A percentile compares a stretch with the other conserved stretches of the same genome.
phyloP scores from a whole-genome alignment of 2,329 filamentous ascomycete genomes.

The Paraconiothyrium sp. region DNA sequence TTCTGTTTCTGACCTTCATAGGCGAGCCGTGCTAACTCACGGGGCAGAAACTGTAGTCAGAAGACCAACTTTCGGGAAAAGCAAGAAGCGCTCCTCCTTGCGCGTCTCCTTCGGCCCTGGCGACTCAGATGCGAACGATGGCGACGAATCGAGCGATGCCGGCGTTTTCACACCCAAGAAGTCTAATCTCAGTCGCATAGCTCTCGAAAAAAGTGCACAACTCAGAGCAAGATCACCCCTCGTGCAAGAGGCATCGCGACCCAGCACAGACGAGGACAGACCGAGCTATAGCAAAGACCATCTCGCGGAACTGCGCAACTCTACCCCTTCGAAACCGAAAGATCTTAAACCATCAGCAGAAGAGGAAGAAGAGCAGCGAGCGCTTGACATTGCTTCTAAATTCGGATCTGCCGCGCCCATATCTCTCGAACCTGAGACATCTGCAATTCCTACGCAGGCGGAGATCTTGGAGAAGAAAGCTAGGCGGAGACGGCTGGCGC shows the following conservation, averaged over 20 bases:
- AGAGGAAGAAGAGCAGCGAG: constrained; percentile 57
- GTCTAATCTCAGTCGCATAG: constrained; percentile 68
- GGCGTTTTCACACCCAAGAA: constrained; percentile 71
- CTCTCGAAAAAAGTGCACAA: constrained; percentile 72
- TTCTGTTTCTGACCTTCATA: constrained; percentile 43
- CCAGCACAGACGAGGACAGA: constrained; percentile 66
- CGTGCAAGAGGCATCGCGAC: constrained; percentile 61
- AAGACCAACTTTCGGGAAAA: constrained; percentile 61
- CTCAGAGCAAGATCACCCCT: constrained; percentile 63
- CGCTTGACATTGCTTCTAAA: constrained; percentile 59
- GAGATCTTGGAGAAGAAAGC: constrained; percentile 94
- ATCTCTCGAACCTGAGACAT: constrained; percentile 38
- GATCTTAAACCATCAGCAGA: constrained; percentile 57
- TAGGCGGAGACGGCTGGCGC: constrained; percentile 80
- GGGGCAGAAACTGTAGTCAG: constrained; percentile 62
- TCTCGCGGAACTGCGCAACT: constrained; percentile 83
- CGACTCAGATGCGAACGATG: constrained; percentile 62
- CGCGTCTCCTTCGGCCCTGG: constrained; percentile 79
- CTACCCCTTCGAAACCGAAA: constrained; percentile 83
- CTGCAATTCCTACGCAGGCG: constrained; percentile 77
- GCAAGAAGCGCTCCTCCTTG: constrained; percentile 76
- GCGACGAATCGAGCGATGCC: constrained; percentile 58
- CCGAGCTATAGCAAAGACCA: constrained; percentile 89
- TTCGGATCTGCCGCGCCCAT: constrained; percentile 64
- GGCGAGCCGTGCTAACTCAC: constrained; percentile 55